Evolutionary conservation across 75 land plant genomes (phyloP).

Genomic region (Cupressus sempervirens): DNA sequence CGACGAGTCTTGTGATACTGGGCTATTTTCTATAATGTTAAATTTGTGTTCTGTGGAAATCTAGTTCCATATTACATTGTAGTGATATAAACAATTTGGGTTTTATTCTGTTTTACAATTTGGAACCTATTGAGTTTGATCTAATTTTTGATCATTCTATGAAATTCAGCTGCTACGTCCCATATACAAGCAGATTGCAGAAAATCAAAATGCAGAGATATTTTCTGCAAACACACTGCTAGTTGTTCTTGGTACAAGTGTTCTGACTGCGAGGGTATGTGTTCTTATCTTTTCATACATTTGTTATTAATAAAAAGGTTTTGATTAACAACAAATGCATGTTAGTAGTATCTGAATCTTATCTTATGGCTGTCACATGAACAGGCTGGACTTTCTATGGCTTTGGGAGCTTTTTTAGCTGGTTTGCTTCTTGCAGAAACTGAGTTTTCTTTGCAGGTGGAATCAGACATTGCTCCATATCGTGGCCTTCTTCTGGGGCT

Average conservation of each 20-base stretch:
- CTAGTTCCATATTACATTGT: neutral
- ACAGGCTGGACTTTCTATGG: conserved; percentile 99
- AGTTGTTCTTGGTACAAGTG: conserved; percentile 96
- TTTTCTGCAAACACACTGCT: conserved; percentile 98
- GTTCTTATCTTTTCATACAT: neutral
- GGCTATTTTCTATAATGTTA: too few relatives aligned
- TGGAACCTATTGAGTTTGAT: neutral
- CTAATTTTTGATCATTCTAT: neutral
- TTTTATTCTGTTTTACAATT: neutral
- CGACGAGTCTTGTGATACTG: too few relatives aligned
- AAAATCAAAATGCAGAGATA: conserved; percentile 97
- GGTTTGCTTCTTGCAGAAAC: conserved; percentile 97
- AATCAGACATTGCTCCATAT: conserved; percentile 99
- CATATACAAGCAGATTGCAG: conserved; percentile 94
- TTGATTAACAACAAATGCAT: neutral
- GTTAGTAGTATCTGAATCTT: neutral
- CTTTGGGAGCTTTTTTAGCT: conserved; percentile 96
- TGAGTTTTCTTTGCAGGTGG: conserved; percentile 95
- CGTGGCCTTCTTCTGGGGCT: conserved; percentile 94
- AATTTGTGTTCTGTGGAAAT: neutral
- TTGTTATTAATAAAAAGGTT: neutral
- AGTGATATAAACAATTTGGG: neutral
- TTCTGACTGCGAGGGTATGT: conserved; percentile 92
- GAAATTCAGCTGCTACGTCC: conserved; percentile 83
- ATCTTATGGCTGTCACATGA: conserved; percentile 9